Conservation (phyloP, 495 filamentous ascomycete species). For the Platismatia glauca region DNA sequence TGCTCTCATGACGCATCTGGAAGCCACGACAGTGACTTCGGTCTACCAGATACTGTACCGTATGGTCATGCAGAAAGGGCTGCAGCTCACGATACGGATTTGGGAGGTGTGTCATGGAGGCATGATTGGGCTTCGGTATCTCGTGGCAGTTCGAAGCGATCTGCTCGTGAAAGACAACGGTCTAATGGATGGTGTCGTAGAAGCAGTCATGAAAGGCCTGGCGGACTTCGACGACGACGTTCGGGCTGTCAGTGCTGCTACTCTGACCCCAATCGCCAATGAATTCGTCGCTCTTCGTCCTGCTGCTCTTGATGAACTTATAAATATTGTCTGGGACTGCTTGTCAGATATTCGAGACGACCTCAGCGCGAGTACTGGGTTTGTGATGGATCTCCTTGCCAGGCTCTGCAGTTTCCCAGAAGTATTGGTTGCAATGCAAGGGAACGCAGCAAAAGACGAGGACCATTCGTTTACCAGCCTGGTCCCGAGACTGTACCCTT, state of each 20-base stretch:
- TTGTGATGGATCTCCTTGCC: slow-evolving; percentile 93
- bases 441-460: slow-evolving; percentile 70
- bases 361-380: slow-evolving; percentile 91
- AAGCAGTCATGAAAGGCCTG: slow-evolving; percentile 88
- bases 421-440: slow-evolving; percentile 89
- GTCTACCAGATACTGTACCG: slow-evolving; percentile 74
- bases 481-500: slow-evolving; percentile 90
- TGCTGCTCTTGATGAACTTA: slow-evolving; percentile 63
- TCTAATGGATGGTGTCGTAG: slow-evolving; percentile 87
- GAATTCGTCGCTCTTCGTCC: slow-evolving; percentile 83
- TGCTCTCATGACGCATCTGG: slow-evolving; percentile 72
- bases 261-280: slow-evolving; percentile 86
- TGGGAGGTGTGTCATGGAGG: slow-evolving; percentile 98
- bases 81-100: slow-evolving; percentile 56
- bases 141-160: slow-evolving; percentile 91
- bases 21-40: slow-evolving; percentile 61
- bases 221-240: slow-evolving; percentile 91
- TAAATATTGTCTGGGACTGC: slow-evolving; percentile 95
- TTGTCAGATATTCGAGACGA: slow-evolving; percentile 92
- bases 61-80: slow-evolving; percentile 84
- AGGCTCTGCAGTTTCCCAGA: slow-evolving; percentile 91
- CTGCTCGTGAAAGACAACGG: slow-evolving; percentile 69
- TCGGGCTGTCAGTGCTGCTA: slow-evolving; percentile 91
- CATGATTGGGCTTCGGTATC: slow-evolving; percentile 90
- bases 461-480: slow-evolving; percentile 84